Conservation (phyloP, 495 filamentous ascomycete species). For the Aspergillus bridgeri region DNA sequence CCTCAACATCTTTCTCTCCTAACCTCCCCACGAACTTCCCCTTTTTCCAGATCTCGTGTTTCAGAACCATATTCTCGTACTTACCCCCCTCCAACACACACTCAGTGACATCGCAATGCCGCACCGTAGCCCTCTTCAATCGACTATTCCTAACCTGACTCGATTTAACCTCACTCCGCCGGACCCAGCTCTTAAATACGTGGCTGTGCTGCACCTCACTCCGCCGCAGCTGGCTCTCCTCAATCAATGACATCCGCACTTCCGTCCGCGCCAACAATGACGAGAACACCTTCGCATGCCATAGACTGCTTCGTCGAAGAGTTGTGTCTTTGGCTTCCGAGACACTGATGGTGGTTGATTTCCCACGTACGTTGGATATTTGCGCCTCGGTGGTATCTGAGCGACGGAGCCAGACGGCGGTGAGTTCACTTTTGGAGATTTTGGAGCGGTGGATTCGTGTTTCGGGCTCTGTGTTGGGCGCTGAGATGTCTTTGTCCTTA, state of each 20-base stretch:
- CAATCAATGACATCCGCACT: slow-evolving; percentile 19
- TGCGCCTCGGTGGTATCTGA: slow-evolving; percentile 18
- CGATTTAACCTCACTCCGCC: slow-evolving; percentile 9
- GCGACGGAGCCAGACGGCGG: slow-evolving; percentile 12
- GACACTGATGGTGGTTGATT: slow-evolving; percentile 9
- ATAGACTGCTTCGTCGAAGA: slow-evolving; percentile 19
- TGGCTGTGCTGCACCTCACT: no score
- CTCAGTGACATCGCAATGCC: slow-evolving; percentile 30
- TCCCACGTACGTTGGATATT: slow-evolving; percentile 13
- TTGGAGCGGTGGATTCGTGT: slow-evolving; percentile 21
- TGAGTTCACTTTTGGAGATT: slow-evolving; percentile 20
- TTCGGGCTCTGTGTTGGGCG: not conserved
- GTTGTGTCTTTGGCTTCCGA: slow-evolving; percentile 14
- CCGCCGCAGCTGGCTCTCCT: slow-evolving; percentile 17
- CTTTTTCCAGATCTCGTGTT: slow-evolving; percentile 35
- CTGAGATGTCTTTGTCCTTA: no score
- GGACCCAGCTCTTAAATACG: slow-evolving; percentile 20
- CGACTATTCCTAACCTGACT: slow-evolving; percentile 14
- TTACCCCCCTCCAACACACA: slow-evolving; percentile 27
- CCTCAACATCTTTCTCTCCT: no score
- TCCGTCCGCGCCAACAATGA: slow-evolving; percentile 9
- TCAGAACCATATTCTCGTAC: slow-evolving; percentile 31
- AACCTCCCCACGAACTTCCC: slow-evolving; percentile 30
- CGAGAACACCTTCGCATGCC: slow-evolving; percentile 7
- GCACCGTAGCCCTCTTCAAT: slow-evolving; percentile 16